Evolutionary conservation across 1,284 basidiomycete species (phyloP).

Genomic region (Sanghuangporus weigelae): DNA sequence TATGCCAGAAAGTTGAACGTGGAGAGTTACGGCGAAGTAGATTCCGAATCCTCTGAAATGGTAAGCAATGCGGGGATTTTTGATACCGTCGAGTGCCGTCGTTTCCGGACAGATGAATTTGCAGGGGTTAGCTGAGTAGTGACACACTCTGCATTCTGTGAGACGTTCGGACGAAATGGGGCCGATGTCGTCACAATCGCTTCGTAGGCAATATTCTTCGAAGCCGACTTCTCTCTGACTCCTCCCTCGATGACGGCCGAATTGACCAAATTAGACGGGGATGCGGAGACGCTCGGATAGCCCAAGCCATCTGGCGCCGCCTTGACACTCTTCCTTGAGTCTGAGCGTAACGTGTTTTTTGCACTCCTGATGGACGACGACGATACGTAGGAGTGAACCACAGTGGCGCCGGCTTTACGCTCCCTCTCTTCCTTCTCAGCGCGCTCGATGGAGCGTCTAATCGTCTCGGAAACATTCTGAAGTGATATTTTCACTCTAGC

Average conservation of each 20-base stretch:
- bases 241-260: background rate
- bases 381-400: background rate
- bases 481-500: background rate
- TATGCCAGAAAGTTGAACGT: background rate
- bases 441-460: background rate
- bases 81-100: background rate
- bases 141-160: background rate
- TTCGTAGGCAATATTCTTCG: too few relatives aligned
- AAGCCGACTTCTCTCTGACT: background rate
- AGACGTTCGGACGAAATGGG: background rate
- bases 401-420: background rate
- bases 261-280: too few relatives aligned
- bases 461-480: background rate
- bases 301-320: background rate
- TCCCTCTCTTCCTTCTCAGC: background rate
- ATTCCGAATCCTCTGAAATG: background rate
- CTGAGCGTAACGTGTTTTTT: background rate
- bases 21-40: background rate
- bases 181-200: too few relatives aligned
- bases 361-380: background rate
- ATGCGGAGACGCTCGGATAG: background rate
- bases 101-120: background rate
- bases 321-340: background rate
- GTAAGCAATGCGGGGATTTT: background rate
- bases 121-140: background rate